These are phyloP conservation scores for Metschnikowia santaceciliae DNA, from an alignment of 805 yeast species.

Conservation along the genomic window DNA sequence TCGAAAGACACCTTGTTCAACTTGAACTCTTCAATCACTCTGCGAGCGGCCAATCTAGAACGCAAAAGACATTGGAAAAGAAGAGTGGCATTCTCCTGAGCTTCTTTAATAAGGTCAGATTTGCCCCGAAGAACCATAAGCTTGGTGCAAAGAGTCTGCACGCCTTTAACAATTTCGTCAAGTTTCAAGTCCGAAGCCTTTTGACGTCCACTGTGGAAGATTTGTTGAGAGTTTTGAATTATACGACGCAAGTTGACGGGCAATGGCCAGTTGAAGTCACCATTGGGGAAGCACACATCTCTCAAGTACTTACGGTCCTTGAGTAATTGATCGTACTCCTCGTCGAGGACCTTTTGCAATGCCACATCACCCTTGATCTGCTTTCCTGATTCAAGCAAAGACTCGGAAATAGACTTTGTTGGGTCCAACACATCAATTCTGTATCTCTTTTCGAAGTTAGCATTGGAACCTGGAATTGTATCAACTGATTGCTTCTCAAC, in stretches of 20 bases:
- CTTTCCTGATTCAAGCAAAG: conserved; percentile 80
- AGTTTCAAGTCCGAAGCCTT: conserved; percentile 88
- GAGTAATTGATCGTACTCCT: conserved; percentile 73
- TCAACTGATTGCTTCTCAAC: conserved; percentile 96
- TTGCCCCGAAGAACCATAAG: conserved; percentile 81
- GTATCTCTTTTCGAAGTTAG: conserved; percentile 75
- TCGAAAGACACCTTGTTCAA: conserved; percentile 82
- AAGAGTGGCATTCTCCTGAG: conserved; percentile 87
- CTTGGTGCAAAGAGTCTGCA: conserved; percentile 61
- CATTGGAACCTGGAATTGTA: conserved; percentile 90
- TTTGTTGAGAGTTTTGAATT: conserved; percentile 94
- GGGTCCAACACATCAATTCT: conserved; percentile 81
- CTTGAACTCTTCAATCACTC: conserved; percentile 88
- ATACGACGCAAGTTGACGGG: conserved; percentile 97
- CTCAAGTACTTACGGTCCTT: conserved; percentile 79
- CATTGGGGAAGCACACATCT: conserved; percentile 77
- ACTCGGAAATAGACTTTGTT: conserved; percentile 57
- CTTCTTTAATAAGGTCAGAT: conserved; percentile 68
- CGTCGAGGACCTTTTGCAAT: conserved; percentile 75
- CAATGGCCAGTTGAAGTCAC: conserved; percentile 95
- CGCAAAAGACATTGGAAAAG: conserved; percentile 89
- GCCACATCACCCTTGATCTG: conserved; percentile 88
- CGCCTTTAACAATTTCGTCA: conserved; percentile 72
- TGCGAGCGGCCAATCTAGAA: conserved; percentile 85
- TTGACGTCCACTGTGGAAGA: conserved; percentile 87